A percentile compares a stretch with the other conserved stretches of the same genome.
Evolutionary conservation across 371 early-diverging fungal genomes (phyloP).

Genomic region (Nematocida major): DNA sequence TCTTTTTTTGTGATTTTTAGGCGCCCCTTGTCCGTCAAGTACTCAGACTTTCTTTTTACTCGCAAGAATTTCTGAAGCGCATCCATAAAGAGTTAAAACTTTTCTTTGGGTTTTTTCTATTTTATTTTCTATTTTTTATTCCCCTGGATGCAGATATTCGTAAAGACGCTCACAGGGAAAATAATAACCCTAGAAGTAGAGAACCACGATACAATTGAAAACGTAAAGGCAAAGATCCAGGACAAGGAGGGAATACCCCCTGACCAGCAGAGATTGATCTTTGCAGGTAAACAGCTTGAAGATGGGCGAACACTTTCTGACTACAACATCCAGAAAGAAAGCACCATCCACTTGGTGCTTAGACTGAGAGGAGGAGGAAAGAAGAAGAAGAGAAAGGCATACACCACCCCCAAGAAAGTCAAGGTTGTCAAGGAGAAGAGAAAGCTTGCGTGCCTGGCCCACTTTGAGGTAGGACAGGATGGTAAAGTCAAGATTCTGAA

Average conservation of each 20-base stretch:
- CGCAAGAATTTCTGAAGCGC: slow-evolving; percentile 34
- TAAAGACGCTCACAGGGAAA: slow-evolving; percentile 94
- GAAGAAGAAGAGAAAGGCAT: slow-evolving; percentile 64
- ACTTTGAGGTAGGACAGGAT: slow-evolving; percentile 73
- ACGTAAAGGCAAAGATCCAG: slow-evolving; percentile 91
- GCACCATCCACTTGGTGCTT: slow-evolving; percentile 89
- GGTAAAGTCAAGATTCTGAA: slow-evolving; percentile 89
- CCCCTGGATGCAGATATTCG: slow-evolving; percentile 75
- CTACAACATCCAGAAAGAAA: slow-evolving; percentile 80
- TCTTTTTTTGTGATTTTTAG: slow-evolving; percentile 39
- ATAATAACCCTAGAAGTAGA: slow-evolving; percentile 94
- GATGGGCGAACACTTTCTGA: slow-evolving; percentile 69
- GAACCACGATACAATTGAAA: slow-evolving; percentile 82
- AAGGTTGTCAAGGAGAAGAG: slow-evolving; percentile 65
- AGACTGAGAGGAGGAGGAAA: slow-evolving; percentile 82
- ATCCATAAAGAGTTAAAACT: slow-evolving; percentile 10
- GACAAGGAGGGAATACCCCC: slow-evolving; percentile 98
- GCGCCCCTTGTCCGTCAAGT: slow-evolving; percentile 32
- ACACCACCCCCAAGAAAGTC: slow-evolving; percentile 62
- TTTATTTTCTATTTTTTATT: slow-evolving; percentile 44
- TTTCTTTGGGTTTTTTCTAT: not conserved
- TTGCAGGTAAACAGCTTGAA: slow-evolving; percentile 95
- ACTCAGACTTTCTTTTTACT: slow-evolving; percentile 48
- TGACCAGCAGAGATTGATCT: slow-evolving; percentile 97
- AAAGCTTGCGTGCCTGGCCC: slow-evolving; percentile 93